phyloP scores from a whole-genome alignment of 2,329 filamentous ascomycete species.

The Xylaria sp. region DNA sequence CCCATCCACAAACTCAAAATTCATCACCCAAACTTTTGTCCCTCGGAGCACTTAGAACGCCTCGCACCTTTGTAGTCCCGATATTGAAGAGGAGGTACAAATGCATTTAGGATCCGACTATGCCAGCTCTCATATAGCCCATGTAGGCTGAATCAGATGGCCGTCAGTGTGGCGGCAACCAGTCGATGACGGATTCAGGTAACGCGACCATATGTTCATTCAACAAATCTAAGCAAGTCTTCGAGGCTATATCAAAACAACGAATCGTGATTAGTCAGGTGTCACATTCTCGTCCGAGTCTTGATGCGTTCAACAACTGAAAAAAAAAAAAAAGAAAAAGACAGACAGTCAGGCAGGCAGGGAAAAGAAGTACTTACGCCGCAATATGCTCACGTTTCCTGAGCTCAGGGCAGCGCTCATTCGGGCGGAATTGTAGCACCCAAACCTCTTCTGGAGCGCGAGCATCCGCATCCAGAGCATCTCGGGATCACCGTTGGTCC shows the following conservation, averaged over 20 bases:
- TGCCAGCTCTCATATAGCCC: not conserved
- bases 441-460: conserved; percentile 52
- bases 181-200: conserved; percentile 33
- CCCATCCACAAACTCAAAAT: conserved; percentile 5
- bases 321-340: too few relatives aligned
- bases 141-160: not conserved
- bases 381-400: conserved; percentile 48
- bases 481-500: conserved; percentile 47
- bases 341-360: not conserved
- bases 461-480: conserved; percentile 57
- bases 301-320: too few relatives aligned
- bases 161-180: conserved; percentile 24
- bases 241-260: conserved; percentile 36
- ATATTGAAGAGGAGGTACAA: too few relatives aligned
- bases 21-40: not conserved
- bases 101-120: not conserved
- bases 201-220: conserved; percentile 42
- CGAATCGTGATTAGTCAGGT: conserved; percentile 5
- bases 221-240: conserved; percentile 41
- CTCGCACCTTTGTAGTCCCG: too few relatives aligned
- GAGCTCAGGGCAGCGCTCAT: conserved; percentile 54
- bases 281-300: not conserved
- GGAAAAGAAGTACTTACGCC: conserved; percentile 57
- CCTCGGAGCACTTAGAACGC: not conserved
- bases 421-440: conserved; percentile 56